A percentile compares a stretch with the other conserved stretches of the same genome.
Conservation (phyloP, 1,284 basidiomycete species). For the Cutaneotrichosporon sp. region DNA sequence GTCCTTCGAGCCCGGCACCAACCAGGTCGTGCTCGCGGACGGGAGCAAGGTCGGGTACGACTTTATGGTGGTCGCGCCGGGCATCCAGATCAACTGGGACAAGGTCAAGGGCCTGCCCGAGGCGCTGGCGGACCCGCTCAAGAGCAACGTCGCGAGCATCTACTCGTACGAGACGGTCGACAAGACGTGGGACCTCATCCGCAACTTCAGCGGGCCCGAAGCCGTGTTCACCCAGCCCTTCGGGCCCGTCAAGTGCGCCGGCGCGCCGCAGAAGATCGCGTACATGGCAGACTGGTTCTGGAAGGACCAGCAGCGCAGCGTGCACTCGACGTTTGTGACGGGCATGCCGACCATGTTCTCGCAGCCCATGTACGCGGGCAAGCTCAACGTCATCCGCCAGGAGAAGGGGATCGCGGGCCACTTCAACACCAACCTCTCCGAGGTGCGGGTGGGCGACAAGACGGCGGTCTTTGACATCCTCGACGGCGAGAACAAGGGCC, state of each 20-base stretch:
- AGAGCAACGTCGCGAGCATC: slow-evolving; percentile 86
- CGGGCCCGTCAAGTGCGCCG: slow-evolving; percentile 94
- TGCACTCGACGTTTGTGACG: slow-evolving; percentile 79
- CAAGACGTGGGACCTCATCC: slow-evolving; percentile 80
- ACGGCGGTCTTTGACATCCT: slow-evolving; percentile 82
- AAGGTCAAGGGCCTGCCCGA: slow-evolving; percentile 73
- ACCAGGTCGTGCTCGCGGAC: slow-evolving; percentile 68
- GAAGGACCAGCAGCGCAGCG: slow-evolving; percentile 46
- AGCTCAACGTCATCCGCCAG: slow-evolving; percentile 73
- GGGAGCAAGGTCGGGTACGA: slow-evolving; percentile 81
- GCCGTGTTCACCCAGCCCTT: slow-evolving; percentile 96
- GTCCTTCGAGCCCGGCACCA: slow-evolving; percentile 72
- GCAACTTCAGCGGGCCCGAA: slow-evolving; percentile 67
- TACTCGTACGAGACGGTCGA: slow-evolving; percentile 87
- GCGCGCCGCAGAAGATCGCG: slow-evolving; percentile 91
- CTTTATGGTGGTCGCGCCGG: slow-evolving; percentile 82
- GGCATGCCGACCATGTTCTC: slow-evolving; percentile 92
- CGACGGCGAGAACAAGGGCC: slow-evolving; percentile 59
- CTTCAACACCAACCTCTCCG: slow-evolving; percentile 82
- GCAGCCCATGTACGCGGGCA: slow-evolving; percentile 81
- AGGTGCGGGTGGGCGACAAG: slow-evolving; percentile 68
- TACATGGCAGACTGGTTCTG: slow-evolving; percentile 74
- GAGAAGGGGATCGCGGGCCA: slow-evolving; percentile 75
- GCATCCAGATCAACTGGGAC: slow-evolving; percentile 78
- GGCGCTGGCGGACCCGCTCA: slow-evolving; percentile 70